Conservation (phyloP, 164 flowering plant species). For the Vitis amurensis region DNA sequence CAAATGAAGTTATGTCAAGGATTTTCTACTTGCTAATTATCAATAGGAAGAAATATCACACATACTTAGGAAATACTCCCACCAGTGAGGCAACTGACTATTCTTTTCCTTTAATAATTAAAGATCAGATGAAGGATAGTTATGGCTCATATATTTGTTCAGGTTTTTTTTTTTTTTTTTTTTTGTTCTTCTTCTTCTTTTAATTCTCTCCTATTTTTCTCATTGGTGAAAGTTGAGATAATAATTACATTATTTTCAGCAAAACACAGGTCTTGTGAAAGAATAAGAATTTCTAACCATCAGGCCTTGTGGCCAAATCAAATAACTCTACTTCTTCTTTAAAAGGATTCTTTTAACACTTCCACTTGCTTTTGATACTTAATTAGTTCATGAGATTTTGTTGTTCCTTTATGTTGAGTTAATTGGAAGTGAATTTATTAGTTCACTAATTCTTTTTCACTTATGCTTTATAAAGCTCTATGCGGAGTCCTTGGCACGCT, state of each 20-base stretch:
- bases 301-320: neutral
- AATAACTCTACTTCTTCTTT: constrained; percentile 1
- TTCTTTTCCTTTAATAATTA: neutral
- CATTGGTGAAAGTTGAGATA: neutral
- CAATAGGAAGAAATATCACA: neutral
- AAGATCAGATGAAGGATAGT: neutral
- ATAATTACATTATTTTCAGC: neutral
- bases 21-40: neutral
- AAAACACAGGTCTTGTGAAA: neutral
- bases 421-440: neutral
- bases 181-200: neutral
- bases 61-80: neutral
- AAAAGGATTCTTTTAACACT: constrained; percentile 4
- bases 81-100: neutral
- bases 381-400: neutral
- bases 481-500: constrained; percentile 94
- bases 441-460: neutral
- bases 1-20: neutral
- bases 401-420: neutral
- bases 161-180: too few species aligned
- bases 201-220: neutral
- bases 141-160: too few species aligned
- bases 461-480: constrained; percentile 56
- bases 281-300: neutral
- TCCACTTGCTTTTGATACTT: neutral